These are phyloP conservation scores for Camillea tinctor DNA, from an alignment of 2,329 filamentous ascomycete genomes.

Conservation along the genomic window DNA sequence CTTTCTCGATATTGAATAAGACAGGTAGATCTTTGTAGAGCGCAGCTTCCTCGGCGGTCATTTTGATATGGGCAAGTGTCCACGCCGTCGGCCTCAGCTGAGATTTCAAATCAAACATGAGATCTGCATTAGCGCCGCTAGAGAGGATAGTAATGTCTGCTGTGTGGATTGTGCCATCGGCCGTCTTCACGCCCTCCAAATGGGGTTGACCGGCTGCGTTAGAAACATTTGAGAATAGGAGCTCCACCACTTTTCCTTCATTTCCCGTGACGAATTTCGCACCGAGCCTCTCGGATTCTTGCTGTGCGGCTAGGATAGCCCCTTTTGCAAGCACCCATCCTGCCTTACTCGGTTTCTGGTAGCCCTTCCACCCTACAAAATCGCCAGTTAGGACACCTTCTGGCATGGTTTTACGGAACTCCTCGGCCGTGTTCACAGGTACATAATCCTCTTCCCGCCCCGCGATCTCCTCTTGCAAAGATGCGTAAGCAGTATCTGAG, in stretches of 20 bases:
- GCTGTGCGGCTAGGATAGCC: conserved; percentile 43
- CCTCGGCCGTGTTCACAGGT: conserved; percentile 40
- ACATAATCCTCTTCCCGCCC: conserved; percentile 20
- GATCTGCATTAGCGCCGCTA: conserved; percentile 47
- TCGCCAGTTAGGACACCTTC: conserved; percentile 48
- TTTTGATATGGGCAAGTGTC: conserved; percentile 51
- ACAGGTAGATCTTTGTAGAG: conserved; percentile 49
- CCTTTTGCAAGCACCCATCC: conserved; percentile 55
- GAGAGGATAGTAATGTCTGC: conserved; percentile 47
- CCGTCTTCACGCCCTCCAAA: conserved; percentile 42
- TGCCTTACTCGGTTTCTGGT: conserved; percentile 41
- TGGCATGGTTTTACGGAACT: conserved; percentile 52
- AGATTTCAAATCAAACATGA: conserved; percentile 48
- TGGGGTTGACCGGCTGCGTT: conserved; percentile 20
- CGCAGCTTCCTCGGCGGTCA: conserved; percentile 44
- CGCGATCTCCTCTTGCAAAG: conserved; percentile 15
- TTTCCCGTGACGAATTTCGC: conserved; percentile 45
- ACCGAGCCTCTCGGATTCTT: conserved; percentile 45
- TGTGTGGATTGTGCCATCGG: conserved; percentile 38
- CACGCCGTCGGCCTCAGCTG: conserved; percentile 54
- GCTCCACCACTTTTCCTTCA: conserved; percentile 36
- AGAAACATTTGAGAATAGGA: conserved; percentile 35
- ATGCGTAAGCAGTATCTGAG: conserved; percentile 16
- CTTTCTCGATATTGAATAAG: conserved; percentile 46
- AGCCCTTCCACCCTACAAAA: conserved; percentile 51